These are phyloP conservation scores for Porphyrellus cyaneotinctus DNA, from an alignment of 768 basidiomycete species.

Conservation along the genomic window DNA sequence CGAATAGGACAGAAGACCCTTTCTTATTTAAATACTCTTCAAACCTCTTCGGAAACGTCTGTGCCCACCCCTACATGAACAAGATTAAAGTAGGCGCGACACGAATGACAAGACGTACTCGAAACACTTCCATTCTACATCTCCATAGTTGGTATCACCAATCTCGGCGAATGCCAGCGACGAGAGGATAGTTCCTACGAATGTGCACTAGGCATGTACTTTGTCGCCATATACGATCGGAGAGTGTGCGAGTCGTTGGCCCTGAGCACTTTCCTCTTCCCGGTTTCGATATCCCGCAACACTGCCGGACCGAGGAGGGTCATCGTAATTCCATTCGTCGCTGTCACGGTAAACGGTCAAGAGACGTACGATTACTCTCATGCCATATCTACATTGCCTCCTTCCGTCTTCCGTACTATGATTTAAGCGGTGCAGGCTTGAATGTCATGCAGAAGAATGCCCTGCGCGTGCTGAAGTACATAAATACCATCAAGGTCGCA, in stretches of 20 bases:
- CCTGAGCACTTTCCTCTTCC: slow-evolving; percentile 25
- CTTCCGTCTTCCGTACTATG: no score
- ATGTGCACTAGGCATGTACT: slow-evolving; percentile 20
- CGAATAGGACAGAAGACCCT: neutral
- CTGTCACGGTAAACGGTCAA: no score
- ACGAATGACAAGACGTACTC: neutral
- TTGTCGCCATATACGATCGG: slow-evolving; percentile 22
- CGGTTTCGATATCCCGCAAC: no score
- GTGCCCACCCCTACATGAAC: neutral
- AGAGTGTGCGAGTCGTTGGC: slow-evolving; percentile 25
- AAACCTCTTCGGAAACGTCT: slow-evolving; percentile 3
- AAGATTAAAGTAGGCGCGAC: no score
- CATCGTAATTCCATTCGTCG: no score
- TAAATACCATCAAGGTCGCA: no score
- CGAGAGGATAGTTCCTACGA: neutral
- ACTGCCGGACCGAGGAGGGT: no score
- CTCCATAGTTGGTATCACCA: neutral
- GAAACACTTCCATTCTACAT: slow-evolving; percentile 8
- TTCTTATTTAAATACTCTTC: neutral
- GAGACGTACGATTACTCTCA: no score
- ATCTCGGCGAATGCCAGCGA: neutral
- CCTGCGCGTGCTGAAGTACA: no score
- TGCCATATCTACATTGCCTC: no score
- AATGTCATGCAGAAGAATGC: no score
- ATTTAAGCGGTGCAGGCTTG: no score